Evolutionary conservation across 2,329 filamentous ascomycete genomes (phyloP), one percentile per base, ranked within the genome.

Genomic region (Graphilbum sp.): DNA sequence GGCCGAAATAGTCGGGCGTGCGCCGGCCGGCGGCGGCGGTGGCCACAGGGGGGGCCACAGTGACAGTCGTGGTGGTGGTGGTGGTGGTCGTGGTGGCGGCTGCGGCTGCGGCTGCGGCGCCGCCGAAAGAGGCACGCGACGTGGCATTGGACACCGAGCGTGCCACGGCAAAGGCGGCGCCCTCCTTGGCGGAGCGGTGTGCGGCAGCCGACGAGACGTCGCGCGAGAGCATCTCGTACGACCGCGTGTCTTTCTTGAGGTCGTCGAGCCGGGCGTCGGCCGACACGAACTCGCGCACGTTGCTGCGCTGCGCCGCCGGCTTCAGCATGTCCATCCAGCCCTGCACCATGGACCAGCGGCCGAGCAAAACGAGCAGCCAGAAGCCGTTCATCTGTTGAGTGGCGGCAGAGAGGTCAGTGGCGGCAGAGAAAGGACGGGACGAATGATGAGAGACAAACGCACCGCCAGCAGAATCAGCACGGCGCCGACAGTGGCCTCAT

Each of bases 241-340:
- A 73, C 61, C 74, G 71, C 54, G 64, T 66, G 49, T 77, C 73
- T 55, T 71, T 67, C 46, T 75, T 75, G 42, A 67, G 56, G 42
- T 72, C 66, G 48, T 61, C 53, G 38, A 57, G 58, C 43, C 71
- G 70, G 34, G 86, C 85, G 53, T 95, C 88, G 34, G 81, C 77
- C 30, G 84, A 92, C 45, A 94, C 81, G 50, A 95, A 96, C 55
- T 96, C 88, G 49, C 74, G 72, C 52, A 79, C 73, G 42, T 58
- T 63, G 38, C 63, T 60, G 18, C 34, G 27, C 60, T 57, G 43
- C 73, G 58, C 35, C 11, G 62, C 52, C 29, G 57, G 54, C 39
- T 56, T 61, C 46, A 76, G 56, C 32, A 87, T 59, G 20, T 92
- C 76, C 32, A 64, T 47, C 90, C 90, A 98, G 44, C 81, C 90